Percentiles rank a stretch among this genome's conserved stretches.
phyloP scores from a whole-genome alignment of 2,329 filamentous ascomycete species.

The Botrytis porri region DNA sequence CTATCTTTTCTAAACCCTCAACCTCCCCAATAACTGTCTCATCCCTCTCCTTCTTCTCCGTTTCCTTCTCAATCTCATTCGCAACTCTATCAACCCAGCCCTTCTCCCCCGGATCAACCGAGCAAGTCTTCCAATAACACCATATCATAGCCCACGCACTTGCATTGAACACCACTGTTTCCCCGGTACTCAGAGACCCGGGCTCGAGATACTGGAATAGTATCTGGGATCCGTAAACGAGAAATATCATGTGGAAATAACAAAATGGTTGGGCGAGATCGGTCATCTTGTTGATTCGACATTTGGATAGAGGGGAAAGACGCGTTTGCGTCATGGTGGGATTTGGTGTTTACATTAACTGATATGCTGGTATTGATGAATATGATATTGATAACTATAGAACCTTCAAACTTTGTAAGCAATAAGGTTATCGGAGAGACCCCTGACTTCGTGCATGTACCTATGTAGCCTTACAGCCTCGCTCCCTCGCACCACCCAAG shows the following conservation, averaged over 20 bases:
- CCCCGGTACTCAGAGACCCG: constrained; percentile 54
- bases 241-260: constrained; percentile 62
- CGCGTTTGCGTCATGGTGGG: constrained; percentile 14
- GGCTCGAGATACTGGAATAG: constrained; percentile 63
- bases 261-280: constrained; percentile 66
- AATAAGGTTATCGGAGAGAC: background rate
- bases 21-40: constrained; percentile 31
- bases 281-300: constrained; percentile 25
- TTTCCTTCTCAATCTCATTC: background rate
- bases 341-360: background rate
- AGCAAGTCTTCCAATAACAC: constrained; percentile 62
- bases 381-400: background rate
- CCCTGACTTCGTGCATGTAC: background rate
- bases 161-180: constrained; percentile 64
- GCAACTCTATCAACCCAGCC: constrained; percentile 31
- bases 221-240: constrained; percentile 70
- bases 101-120: constrained; percentile 56
- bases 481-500: background rate
- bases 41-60: constrained; percentile 13
- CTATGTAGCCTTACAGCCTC: constrained; percentile 12
- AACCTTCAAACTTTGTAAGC: background rate
- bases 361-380: background rate
- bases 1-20: constrained; percentile 16
- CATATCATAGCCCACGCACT: constrained; percentile 46
- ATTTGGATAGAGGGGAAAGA: constrained; percentile 9